Evolutionary conservation across 1,284 basidiomycete genomes (phyloP), one percentile per base, ranked within the genome.

Genomic region (Cystobasidiaceae sp.): DNA sequence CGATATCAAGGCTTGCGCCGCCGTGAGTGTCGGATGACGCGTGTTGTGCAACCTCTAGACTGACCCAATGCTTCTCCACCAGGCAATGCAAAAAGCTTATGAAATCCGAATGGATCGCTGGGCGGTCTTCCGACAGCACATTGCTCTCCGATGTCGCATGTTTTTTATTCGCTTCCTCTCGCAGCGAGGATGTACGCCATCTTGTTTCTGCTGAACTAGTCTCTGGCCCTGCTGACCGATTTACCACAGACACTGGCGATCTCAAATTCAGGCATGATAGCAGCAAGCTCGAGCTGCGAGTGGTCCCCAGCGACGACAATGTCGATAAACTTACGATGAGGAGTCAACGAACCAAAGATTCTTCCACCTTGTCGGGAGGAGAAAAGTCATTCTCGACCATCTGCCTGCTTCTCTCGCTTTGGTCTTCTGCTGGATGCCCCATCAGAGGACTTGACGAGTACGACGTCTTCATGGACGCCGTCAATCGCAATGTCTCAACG

Each of bases 351-450:
- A 68, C 86, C 84, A 66, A 69, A 61, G 58, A 66, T 58, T 48
- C 57, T 52, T 51, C 56, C 43, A 66, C 52, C 45, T 50, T 67
- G 8, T 65, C 65, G 21, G 58, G 67, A 43, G 64, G 66, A 63
- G 51, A 62, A 28, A 62, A 62, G 58, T 94, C 91, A 4, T 99
- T 96, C 79, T 90, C 92, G 5, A 98, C 96, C 0, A 92, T 97
- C 69, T 94, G 91, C 71, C 78, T 99, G 57, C 80, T 99, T 54
- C 80, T 97, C 30, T 87, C 96, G 5, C 80, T 99, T 45, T 99
- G 96, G 96, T 90, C 96, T 72, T 87, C 90, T 9, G 90, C 94
- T 62, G 88, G 89, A 0, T 94, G 93, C 75, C 94, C 93, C 0
- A 83, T 99, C 58, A 82, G 94, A 66, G 98, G 94, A 74, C 83